Base-by-base conservation (phyloP, 768 basidiomycete species). In the Boletus sp. region DNA sequence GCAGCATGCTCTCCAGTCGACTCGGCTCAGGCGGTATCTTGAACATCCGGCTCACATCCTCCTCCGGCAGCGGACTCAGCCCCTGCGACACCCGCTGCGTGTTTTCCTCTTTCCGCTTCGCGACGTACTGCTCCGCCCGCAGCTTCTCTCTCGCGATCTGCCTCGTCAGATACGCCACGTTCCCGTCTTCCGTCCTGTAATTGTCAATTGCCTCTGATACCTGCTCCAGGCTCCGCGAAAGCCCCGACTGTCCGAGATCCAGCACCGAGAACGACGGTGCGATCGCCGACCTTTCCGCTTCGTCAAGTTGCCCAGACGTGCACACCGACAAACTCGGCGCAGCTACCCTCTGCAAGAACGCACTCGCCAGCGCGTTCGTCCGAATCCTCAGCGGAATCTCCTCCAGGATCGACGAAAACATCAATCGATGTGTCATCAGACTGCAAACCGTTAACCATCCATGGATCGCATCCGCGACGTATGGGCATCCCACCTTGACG, bases 31-130 rank as follows among this genome's bases (percentile, higher is more conserved):
- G 75, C 7, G 93, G 90, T 35, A 93, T 89, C 75, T 88, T 93
- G 78, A 93, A 93, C 67, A 93, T 66, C 57, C 93, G 79, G 64
- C 82, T 78, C 33, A 92, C 82, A 63, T 93, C 88, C 67, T 96
- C 90, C 70, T 93, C 88, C 2, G 94, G 93, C 29, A 95, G 76
- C 58, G 94, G 91, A 25, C 83, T 82, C 47, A 95, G 74, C 13
- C 94, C 94, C 64, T 93, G 90, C 37, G 84, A 85, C 57, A 88
- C 79, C 41, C 94, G 82, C 48, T 75, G 75, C 35, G 79, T 80
- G 64, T 91, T 96, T 73, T 97, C 94, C 69, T 96, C 94, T 67
- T 87, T 90, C 52, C 93, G 84, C 72, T 93, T 94, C 63, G 82
- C 79, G 50, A 94, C 72, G 65, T 87, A 87, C 50, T 79, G 77